These are phyloP conservation scores for Clathrus columnatus DNA, from an alignment of 768 basidiomycete species.

Conservation along the genomic window DNA sequence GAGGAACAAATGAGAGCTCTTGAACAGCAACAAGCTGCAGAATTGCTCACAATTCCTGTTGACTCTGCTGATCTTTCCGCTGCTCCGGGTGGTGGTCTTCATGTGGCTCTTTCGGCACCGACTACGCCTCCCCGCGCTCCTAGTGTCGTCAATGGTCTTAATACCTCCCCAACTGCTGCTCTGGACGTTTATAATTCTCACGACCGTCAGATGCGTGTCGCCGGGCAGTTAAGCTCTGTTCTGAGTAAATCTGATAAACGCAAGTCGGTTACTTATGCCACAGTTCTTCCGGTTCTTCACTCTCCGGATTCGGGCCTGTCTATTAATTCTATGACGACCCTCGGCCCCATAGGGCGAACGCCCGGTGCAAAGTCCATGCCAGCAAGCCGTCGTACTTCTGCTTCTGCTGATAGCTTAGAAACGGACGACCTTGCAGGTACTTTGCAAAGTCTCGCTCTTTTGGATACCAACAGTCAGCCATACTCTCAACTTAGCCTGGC, in stretches of 20 bases:
- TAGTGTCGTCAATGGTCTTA: constrained; percentile 51
- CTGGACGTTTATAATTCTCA: constrained; percentile 33
- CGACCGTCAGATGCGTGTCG: constrained; percentile 1
- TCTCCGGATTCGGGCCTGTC: constrained; percentile 56
- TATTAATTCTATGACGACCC: constrained; percentile 28
- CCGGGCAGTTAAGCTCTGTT: constrained; percentile 50
- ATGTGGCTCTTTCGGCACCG: constrained; percentile 80
- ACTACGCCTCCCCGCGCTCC: constrained; percentile 81
- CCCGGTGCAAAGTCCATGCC: constrained; percentile 89
- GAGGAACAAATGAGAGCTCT: constrained; percentile 95
- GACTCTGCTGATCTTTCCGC: constrained; percentile 42
- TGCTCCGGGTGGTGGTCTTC: constrained; percentile 39
- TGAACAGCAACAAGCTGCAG: constrained; percentile 85
- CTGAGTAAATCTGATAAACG: constrained; percentile 73
- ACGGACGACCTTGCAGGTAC: constrained; percentile 76
- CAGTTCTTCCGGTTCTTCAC: constrained; percentile 48
- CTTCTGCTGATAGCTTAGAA: constrained; percentile 50
- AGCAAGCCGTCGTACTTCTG: constrained; percentile 81
- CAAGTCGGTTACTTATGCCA: constrained; percentile 80
- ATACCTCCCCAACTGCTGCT: constrained; percentile 38
- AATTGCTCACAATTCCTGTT: constrained; percentile 68
- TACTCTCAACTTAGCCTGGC: constrained; percentile 45
- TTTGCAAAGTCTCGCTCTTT: constrained; percentile 61
- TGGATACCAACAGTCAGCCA: constrained; percentile 38
- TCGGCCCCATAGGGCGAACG: constrained; percentile 33